Conservation (phyloP, 106 monocot genomes). For the Acorus calamus region DNA sequence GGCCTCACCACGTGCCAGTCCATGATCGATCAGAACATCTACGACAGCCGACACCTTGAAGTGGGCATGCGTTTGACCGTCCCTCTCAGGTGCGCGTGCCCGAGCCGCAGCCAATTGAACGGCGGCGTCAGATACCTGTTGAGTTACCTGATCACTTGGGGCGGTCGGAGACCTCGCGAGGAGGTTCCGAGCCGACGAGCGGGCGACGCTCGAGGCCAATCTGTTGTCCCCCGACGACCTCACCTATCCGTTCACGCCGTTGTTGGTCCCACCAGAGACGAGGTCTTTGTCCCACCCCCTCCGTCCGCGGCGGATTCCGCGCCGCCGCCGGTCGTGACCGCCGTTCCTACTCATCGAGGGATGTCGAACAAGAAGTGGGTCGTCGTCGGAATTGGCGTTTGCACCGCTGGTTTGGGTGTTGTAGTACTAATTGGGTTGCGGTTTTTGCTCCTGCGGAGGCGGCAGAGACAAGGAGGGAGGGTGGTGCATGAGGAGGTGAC, state of each 20-base stretch:
- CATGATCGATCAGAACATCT: slow-evolving; percentile 11
- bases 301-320: slow-evolving; percentile 9
- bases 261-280: slow-evolving; percentile 28
- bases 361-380: slow-evolving; percentile 8
- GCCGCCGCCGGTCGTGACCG: slow-evolving; percentile 1
- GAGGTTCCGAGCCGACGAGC: slow-evolving; percentile 11
- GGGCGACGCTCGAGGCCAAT: slow-evolving; percentile 18
- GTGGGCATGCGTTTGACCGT: slow-evolving; percentile 9
- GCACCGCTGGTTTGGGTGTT: too few species aligned
- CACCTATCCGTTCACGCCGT: slow-evolving; percentile 22
- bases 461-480: too few species aligned
- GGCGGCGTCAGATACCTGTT: slow-evolving; percentile 21
- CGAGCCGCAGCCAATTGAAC: slow-evolving; percentile 13
- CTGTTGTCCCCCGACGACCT: background rate
- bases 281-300: slow-evolving; percentile 5
- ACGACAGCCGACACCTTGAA: slow-evolving; percentile 1
- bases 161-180: background rate
- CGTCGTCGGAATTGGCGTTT: slow-evolving; percentile 2
- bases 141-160: slow-evolving; percentile 13
- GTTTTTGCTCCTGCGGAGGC: too few species aligned
- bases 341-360: background rate
- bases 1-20: slow-evolving; percentile 48
- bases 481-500: too few species aligned
- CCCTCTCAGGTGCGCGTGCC: slow-evolving; percentile 46
- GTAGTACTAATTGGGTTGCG: too few species aligned